These are phyloP conservation scores for Ascochyta lentis DNA, from an alignment of 2,329 filamentous ascomycete genomes.

Conservation along the genomic window DNA sequence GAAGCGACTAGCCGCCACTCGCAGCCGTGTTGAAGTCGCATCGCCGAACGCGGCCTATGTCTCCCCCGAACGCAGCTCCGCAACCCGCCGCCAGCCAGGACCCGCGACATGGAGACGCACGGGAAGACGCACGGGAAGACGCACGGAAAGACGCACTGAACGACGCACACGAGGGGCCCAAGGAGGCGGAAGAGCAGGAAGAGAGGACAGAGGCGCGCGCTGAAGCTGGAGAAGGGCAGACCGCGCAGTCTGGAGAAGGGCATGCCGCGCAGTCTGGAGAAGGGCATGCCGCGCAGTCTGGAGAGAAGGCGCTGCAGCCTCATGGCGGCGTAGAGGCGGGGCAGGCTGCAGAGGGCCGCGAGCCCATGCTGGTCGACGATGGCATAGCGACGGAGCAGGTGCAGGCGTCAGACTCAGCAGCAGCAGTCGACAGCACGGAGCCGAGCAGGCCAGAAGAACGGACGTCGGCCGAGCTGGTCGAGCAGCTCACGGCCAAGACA, in stretches of 20 bases:
- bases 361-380: not conserved
- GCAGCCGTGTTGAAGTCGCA: constrained; percentile 7
- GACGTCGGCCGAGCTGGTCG: constrained; percentile 18
- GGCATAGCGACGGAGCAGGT: not conserved
- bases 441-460: constrained; percentile 1
- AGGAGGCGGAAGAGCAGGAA: not conserved
- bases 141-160: constrained; percentile 25
- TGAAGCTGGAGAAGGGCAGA: constrained; percentile 2
- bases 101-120: constrained; percentile 26
- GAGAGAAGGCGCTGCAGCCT: not conserved
- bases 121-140: constrained; percentile 23
- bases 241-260: no score
- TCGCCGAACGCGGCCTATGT: constrained; percentile 43
- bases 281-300: not conserved
- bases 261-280: no score
- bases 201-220: constrained; percentile 1
- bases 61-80: constrained; percentile 41
- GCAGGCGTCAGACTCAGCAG: not conserved
- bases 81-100: constrained; percentile 39
- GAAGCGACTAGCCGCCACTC: constrained; percentile 20
- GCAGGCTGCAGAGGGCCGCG: constrained; percentile 19
- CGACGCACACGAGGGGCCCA: not conserved
- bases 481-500: constrained; percentile 29
- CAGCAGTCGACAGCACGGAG: not conserved
- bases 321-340: constrained; percentile 27